A percentile compares a stretch with the other conserved stretches of the same genome.
These are phyloP conservation scores for Neofusicoccum umdonicola DNA, from an alignment of 2,329 filamentous ascomycete species.

Conservation along the genomic window DNA sequence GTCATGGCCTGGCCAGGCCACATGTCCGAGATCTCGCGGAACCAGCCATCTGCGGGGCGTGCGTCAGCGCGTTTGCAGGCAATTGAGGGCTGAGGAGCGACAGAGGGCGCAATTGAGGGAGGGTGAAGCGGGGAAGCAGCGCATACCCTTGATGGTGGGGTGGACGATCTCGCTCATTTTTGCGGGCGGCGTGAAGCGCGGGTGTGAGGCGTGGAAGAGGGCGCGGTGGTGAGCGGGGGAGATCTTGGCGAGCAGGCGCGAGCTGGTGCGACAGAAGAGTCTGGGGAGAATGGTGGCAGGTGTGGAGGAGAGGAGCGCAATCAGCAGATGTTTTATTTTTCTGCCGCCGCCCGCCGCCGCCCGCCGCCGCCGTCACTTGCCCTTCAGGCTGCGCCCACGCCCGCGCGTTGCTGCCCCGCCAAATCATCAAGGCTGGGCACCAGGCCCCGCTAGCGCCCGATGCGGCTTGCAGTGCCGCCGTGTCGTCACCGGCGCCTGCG, in stretches of 20 bases:
- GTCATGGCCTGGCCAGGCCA: constrained; percentile 95
- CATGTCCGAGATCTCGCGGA: constrained; percentile 98
- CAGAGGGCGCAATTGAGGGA: background rate
- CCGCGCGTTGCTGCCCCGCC: background rate
- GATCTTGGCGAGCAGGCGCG: background rate
- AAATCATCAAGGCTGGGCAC: background rate
- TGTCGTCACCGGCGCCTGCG: too few species aligned
- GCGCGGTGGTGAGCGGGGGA: background rate
- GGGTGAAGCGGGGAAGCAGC: background rate
- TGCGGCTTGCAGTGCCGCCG: background rate
- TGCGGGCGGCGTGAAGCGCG: constrained; percentile 19
- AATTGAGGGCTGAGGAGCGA: background rate
- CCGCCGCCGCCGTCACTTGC: background rate
- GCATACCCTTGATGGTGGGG: constrained; percentile 72
- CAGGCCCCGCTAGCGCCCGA: background rate
- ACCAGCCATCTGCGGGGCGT: constrained; percentile 86
- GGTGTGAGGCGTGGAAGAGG: background rate
- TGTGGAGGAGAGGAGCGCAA: background rate
- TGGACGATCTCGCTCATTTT: constrained; percentile 70
- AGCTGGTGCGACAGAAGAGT: background rate
- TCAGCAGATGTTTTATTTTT: constrained; percentile 13
- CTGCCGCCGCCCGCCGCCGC: background rate
- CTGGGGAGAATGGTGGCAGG: constrained; percentile 1
- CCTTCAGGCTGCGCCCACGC: background rate
- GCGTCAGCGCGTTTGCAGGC: background rate